Evolutionary conservation across 257 asterid genomes (phyloP), one percentile per base, ranked within the genome.

Genomic region (Solanum appendiculatum): DNA sequence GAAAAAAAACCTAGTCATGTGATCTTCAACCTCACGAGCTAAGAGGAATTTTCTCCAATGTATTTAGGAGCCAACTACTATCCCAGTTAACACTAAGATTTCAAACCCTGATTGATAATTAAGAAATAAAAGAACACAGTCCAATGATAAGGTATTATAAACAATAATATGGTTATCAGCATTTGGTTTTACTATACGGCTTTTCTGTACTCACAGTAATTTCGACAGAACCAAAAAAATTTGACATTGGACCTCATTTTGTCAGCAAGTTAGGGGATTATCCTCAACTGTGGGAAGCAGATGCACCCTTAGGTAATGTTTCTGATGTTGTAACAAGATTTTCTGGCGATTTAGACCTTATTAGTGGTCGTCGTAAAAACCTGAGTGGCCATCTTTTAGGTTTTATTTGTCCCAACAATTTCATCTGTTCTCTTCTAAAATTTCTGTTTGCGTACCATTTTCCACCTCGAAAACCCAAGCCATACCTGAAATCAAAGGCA

Each of bases 401-500:
- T 87, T 93, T 94, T 75, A 93, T 85, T 82, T 91, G 97, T 20
- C 95, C 96, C 86, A 94, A 70, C 48, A 92, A 88, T 88, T 92
- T 96, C 98, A 93, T 93, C 89, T 96, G 98, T 87, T 96, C 97
- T 89, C 84, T 92, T 84, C 94, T 83, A 75, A 93, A 90, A 89
- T 88, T 92, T 58, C 94, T 90, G 90, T 90, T 89, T 37, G 94
- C 87, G 29, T 87, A 96, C 98, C 96, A 93, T 86, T 89, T 93
- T 84, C 98, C 98, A 29, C 99, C 94, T 12, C 98, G 95, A 98
- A 98, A 96, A 68, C 99, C 99, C 91, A 95, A 92, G 63, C 93
- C 90, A 48, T 91, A 96, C 89, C 99, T 96, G 93, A 87, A 92
- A 70, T 29, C 74, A 75, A 72, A 40, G 63, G 25, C 51, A 58